Evolutionary conservation across 2,329 filamentous ascomycete genomes (phyloP).

Genomic region (Trichoderma hamatum): DNA sequence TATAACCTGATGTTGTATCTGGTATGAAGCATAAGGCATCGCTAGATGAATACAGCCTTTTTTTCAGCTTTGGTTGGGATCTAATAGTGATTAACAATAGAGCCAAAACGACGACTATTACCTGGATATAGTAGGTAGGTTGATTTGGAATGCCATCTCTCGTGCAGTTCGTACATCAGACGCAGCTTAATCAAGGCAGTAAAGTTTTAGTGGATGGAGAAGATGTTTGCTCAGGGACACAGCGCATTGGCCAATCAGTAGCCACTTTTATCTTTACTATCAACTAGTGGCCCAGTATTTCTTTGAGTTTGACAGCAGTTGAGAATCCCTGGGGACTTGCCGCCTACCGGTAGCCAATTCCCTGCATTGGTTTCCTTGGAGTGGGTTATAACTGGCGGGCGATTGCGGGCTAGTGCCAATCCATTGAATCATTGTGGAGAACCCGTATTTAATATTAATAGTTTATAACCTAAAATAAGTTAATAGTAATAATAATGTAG

Average conservation of each 20-base stretch:
- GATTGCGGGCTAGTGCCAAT: neutral
- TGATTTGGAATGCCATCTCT: neutral
- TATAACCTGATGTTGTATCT: neutral
- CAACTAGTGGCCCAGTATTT: neutral
- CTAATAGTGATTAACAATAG: neutral
- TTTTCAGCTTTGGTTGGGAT: neutral
- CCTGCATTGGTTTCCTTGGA: neutral
- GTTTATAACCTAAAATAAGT: neutral
- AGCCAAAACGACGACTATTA: neutral
- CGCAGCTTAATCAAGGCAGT: neutral
- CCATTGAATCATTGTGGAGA: neutral
- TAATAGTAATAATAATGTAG: neutral
- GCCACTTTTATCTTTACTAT: neutral
- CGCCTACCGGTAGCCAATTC: neutral
- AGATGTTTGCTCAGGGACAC: neutral
- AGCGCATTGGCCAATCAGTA: neutral
- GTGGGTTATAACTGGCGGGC: neutral
- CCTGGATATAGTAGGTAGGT: neutral
- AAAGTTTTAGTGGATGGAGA: neutral
- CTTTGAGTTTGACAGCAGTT: neutral
- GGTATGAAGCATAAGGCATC: neutral
- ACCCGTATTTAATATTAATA: neutral
- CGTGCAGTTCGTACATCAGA: neutral
- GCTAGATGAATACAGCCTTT: neutral
- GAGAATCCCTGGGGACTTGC: neutral